Evolutionary conservation across 169 alveolate genomes (phyloP).

Genomic region (Plasmodium reichenowi): DNA sequence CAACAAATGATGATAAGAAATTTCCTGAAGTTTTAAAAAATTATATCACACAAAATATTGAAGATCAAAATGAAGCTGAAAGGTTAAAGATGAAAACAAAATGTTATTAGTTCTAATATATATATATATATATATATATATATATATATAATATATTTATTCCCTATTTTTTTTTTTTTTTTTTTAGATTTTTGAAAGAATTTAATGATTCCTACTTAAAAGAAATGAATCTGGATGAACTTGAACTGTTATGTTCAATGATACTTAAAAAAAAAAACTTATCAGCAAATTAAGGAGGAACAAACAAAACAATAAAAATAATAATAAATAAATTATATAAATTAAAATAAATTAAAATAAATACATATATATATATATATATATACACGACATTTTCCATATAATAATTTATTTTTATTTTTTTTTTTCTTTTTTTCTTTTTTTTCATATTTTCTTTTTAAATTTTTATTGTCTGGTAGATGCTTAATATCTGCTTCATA

Average conservation of each 20-base stretch:
- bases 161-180: background rate
- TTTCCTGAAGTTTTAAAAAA: constrained; percentile 49
- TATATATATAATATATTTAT: background rate
- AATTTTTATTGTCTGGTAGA: background rate
- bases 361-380: background rate
- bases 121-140: background rate
- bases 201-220: constrained; percentile 55
- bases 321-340: background rate
- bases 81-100: constrained; percentile 17
- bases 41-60: constrained; percentile 25
- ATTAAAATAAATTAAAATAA: background rate
- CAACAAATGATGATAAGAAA: constrained; percentile 37
- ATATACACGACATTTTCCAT: background rate
- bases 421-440: background rate
- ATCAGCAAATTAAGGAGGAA: constrained; percentile 2
- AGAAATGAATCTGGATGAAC: constrained; percentile 50
- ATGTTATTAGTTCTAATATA: background rate
- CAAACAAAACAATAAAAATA: background rate
- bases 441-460: background rate
- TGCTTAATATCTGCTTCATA: constrained; percentile 16
- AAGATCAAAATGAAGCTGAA: constrained; percentile 21
- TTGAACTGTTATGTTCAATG: constrained; percentile 54
- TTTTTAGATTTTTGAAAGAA: constrained; percentile 29
- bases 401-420: background rate
- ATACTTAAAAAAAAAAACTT: constrained; percentile 43